Conservation (phyloP, 2,329 filamentous ascomycete species). For the Alternaria brassicicola region DNA sequence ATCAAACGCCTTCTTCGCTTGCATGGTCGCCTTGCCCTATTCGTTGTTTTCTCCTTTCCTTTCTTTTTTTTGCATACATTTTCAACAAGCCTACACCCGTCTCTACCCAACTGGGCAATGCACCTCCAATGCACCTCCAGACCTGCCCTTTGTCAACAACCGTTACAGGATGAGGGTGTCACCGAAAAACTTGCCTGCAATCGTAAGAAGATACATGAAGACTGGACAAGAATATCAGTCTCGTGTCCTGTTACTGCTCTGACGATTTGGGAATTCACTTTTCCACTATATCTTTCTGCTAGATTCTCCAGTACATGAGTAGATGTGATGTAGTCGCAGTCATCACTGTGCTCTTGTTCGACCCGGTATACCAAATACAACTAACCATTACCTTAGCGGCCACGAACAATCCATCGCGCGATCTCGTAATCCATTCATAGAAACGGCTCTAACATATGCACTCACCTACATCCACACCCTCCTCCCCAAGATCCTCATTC, state of each 20-base stretch:
- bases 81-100: constrained; percentile 1
- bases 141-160: not conserved
- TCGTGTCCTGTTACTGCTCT: not conserved
- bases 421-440: constrained; percentile 80
- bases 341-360: not conserved
- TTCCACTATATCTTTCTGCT: not conserved
- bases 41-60: constrained; percentile 2
- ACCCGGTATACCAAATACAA: not conserved
- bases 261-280: not conserved
- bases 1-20: not conserved
- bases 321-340: not conserved
- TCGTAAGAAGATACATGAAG: not conserved
- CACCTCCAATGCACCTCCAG: constrained; percentile 2
- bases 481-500: constrained; percentile 60
- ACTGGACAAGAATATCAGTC: not conserved
- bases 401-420: constrained; percentile 52
- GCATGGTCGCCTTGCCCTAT: not conserved
- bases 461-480: constrained; percentile 75
- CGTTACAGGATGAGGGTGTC: not conserved
- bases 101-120: constrained; percentile 17
- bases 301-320: not conserved
- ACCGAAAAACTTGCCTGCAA: not conserved
- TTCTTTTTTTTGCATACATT: constrained; percentile 1
- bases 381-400: constrained; percentile 28
- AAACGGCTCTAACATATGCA: constrained; percentile 86